A percentile compares a stretch with the other conserved stretches of the same genome.
Conservation (phyloP, 23 red algal species). For the Gracilaria domingensis region DNA sequence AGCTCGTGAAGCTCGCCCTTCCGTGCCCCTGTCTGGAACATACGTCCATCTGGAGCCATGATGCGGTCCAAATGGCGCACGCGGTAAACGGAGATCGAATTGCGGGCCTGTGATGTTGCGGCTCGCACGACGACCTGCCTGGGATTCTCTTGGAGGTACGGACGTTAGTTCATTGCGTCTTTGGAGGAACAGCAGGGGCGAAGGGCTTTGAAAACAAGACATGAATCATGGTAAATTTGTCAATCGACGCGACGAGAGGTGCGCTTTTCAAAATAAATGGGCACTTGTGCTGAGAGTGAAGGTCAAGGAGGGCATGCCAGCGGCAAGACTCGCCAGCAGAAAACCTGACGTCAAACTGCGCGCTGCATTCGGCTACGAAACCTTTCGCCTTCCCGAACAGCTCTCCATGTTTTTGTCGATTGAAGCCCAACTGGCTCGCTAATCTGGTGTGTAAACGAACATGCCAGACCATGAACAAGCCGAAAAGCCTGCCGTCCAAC, state of each 20-base stretch:
- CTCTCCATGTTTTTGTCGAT: background rate
- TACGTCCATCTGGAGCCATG: conserved; percentile 69
- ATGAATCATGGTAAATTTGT: too few relatives aligned
- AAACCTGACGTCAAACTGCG: background rate
- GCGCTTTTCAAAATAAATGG: too few relatives aligned
- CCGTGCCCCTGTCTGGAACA: conserved; percentile 67
- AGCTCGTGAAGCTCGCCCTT: conserved; percentile 90
- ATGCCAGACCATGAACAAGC: conserved; percentile 26
- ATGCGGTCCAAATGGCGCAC: background rate
- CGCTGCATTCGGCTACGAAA: too few relatives aligned
- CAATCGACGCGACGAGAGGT: too few relatives aligned
- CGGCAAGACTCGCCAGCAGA: too few relatives aligned
- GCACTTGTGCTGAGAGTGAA: too few relatives aligned
- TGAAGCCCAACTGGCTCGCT: background rate
- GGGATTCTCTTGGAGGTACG: too few relatives aligned
- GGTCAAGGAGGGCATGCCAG: too few relatives aligned
- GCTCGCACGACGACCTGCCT: background rate
- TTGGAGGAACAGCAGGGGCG: too few relatives aligned
- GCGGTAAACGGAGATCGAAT: background rate
- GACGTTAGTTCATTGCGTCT: too few relatives aligned
- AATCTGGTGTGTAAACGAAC: conserved; percentile 9
- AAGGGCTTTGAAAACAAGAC: too few relatives aligned
- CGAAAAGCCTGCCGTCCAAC: conserved; percentile 52
- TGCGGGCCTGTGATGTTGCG: background rate
- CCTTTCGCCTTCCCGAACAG: background rate